phyloP scores from a whole-genome alignment of 305 asterid genomes.

The Lippia alba region DNA sequence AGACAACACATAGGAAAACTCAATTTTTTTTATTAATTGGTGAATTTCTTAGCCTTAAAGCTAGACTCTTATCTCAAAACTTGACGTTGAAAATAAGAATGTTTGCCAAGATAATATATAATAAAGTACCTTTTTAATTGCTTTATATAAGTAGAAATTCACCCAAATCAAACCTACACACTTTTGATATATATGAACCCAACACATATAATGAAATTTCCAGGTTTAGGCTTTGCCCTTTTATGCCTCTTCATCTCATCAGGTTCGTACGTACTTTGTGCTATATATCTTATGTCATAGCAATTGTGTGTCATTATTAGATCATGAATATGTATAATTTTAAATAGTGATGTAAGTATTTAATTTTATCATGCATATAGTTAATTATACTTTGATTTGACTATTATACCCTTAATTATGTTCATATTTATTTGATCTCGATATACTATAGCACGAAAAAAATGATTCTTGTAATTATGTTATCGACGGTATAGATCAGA shows the following conservation, averaged over 20 bases:
- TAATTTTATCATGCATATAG: too few relatives aligned
- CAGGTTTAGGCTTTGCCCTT: constrained; percentile 38
- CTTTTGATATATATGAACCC: background rate
- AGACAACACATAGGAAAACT: constrained; percentile 14
- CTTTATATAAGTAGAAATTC: constrained; percentile 20
- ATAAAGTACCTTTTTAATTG: background rate
- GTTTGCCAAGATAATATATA: background rate
- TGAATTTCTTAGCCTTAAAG: constrained; percentile 45
- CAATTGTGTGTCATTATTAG: too few relatives aligned
- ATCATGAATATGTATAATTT: too few relatives aligned
- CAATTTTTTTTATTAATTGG: background rate
- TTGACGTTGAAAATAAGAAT: constrained; percentile 69
- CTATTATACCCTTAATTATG: too few relatives aligned
- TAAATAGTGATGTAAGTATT: too few relatives aligned
- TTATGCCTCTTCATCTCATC: constrained; percentile 41
- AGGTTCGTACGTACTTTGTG: constrained; percentile 37
- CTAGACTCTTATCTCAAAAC: constrained; percentile 44
- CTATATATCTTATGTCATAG: background rate
- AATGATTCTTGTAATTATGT: too few relatives aligned
- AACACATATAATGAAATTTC: constrained; percentile 42
- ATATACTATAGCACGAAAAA: too few relatives aligned
- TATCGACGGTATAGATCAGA: too few relatives aligned
- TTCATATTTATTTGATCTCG: too few relatives aligned
- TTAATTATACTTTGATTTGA: too few relatives aligned
- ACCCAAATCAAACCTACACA: constrained; percentile 6